phyloP scores from a whole-genome alignment of 73 alveolate species.

The Stentor coeruleus region DNA sequence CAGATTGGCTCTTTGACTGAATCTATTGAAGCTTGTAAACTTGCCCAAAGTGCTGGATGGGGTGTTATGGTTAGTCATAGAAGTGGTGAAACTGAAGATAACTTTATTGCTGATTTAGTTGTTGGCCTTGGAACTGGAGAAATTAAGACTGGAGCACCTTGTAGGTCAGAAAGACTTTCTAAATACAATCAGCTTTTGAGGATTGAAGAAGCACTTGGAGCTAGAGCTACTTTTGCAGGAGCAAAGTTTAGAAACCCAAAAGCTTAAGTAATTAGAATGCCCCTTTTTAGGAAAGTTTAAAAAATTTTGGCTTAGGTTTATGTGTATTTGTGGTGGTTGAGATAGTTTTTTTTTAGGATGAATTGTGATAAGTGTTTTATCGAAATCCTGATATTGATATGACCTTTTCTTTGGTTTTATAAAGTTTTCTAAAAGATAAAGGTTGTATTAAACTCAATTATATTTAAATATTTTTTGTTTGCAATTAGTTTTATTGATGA shows the following conservation, averaged over 20 bases:
- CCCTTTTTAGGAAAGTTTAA: too few relatives aligned
- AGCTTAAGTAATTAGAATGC: background rate
- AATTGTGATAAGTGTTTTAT: too few relatives aligned
- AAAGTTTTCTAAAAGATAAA: too few relatives aligned
- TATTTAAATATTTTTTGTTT: too few relatives aligned
- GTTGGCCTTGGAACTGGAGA: slow-evolving; percentile 96
- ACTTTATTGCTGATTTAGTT: slow-evolving; percentile 91
- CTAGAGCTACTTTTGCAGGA: slow-evolving; percentile 87
- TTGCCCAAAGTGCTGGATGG: slow-evolving; percentile 53
- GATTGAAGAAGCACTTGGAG: slow-evolving; percentile 80
- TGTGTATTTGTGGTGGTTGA: too few relatives aligned
- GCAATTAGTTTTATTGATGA: too few relatives aligned
- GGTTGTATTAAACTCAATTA: too few relatives aligned
- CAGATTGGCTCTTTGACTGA: slow-evolving; percentile 97
- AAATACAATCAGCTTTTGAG: slow-evolving; percentile 82
- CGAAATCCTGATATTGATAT: too few relatives aligned
- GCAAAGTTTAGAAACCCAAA: slow-evolving; percentile 90
- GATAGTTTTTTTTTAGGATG: too few relatives aligned
- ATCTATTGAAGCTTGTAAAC: slow-evolving; percentile 79
- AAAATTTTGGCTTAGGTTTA: too few relatives aligned
- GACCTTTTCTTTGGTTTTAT: too few relatives aligned
- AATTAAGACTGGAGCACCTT: slow-evolving; percentile 98
- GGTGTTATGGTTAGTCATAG: slow-evolving; percentile 99
- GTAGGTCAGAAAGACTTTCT: slow-evolving; percentile 97
- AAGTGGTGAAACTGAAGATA: slow-evolving; percentile 98